A percentile compares a stretch with the other conserved stretches of the same genome.
These are phyloP conservation scores for Glutinoglossum americanum DNA, from an alignment of 495 filamentous ascomycete genomes.

Conservation along the genomic window DNA sequence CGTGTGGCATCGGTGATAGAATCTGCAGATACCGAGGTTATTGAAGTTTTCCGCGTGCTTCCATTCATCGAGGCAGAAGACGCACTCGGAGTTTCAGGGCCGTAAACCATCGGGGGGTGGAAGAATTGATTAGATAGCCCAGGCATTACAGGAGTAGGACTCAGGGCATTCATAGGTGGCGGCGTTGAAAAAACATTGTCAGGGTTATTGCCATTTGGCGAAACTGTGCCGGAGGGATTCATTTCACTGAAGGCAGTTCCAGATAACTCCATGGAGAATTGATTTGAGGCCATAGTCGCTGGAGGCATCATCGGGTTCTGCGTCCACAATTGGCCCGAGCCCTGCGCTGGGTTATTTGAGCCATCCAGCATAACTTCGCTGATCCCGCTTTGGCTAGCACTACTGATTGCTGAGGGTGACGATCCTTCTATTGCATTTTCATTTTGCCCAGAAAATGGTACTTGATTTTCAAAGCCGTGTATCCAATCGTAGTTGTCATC, in stretches of 20 bases:
- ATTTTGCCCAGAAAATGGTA: slow-evolving; percentile 44
- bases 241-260: slow-evolving; percentile 6
- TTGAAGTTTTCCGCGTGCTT: slow-evolving; percentile 38
- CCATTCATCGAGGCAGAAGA: slow-evolving; percentile 37
- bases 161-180: slow-evolving; percentile 39
- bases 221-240: slow-evolving; percentile 31
- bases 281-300: slow-evolving; percentile 32
- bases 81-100: slow-evolving; percentile 39
- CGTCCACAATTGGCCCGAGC: slow-evolving; percentile 30
- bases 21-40: slow-evolving; percentile 44
- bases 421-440: slow-evolving; percentile 78
- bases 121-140: slow-evolving; percentile 20
- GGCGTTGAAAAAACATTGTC: slow-evolving; percentile 24
- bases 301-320: slow-evolving; percentile 43
- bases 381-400: slow-evolving; percentile 72
- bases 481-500: slow-evolving; percentile 74
- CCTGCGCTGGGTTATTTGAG: slow-evolving; percentile 34
- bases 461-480: slow-evolving; percentile 53
- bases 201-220: slow-evolving; percentile 40
- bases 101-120: slow-evolving; percentile 27
- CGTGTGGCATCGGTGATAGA: slow-evolving; percentile 89
- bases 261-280: slow-evolving; percentile 38
- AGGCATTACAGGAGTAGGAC: slow-evolving; percentile 10
- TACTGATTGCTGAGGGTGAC: slow-evolving; percentile 86
- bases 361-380: slow-evolving; percentile 86